Base-by-base conservation (phyloP, 2,329 filamentous ascomycete genomes). In the Phyllosticta citrichinensis region DNA sequence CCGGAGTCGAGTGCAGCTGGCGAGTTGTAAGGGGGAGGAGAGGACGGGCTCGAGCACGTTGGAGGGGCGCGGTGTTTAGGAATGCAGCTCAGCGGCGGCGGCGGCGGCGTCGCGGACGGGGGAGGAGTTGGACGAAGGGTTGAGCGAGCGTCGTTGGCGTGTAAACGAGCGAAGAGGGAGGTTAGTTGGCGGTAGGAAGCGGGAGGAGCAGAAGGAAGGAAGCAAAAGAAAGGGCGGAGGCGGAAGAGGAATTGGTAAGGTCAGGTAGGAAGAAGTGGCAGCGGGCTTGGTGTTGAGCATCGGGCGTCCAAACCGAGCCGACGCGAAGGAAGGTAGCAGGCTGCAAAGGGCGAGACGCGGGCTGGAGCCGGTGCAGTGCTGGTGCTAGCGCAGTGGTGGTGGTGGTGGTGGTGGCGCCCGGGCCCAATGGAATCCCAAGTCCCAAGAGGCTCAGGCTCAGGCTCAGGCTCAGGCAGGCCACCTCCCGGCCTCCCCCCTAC, bases 121-220 rank as follows among this genome's bases (percentile, higher is more conserved):
- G 10, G 35, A 22, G 54, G 54, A 5, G 53, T 55, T 22, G 59
- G 25, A 10, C 22, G 22, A 22, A 22, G 22, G 24, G 52, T 24
- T 25, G 51, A 61, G 54, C 54, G 54, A 71, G 69, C 71, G 72
- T 67, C 62, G 63, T 30, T 30, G 70, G 64, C 65, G 67, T 69
- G 65, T 40, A 40, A 30, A 40, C 33, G 33, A 40, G 33, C 33
- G 33, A 40, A 40, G 33, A 17, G 11, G 33, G 33, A 40, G 33
- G 33, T 5, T 10, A 40, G 33, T 9, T 5, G 2, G 11, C 11
- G 33, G 33, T 14, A 40, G 33, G 33, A 40, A 17, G 33, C 33
- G 33, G 33, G 33, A 40, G 33, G 33, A 40, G 33, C 11, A 40
- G 33, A 12, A 40, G 33, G 25, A 27, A 27, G 25, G 25, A 40